Conservation (phyloP, 2,329 filamentous ascomycete species). For the Aspergillus calidoustus region DNA sequence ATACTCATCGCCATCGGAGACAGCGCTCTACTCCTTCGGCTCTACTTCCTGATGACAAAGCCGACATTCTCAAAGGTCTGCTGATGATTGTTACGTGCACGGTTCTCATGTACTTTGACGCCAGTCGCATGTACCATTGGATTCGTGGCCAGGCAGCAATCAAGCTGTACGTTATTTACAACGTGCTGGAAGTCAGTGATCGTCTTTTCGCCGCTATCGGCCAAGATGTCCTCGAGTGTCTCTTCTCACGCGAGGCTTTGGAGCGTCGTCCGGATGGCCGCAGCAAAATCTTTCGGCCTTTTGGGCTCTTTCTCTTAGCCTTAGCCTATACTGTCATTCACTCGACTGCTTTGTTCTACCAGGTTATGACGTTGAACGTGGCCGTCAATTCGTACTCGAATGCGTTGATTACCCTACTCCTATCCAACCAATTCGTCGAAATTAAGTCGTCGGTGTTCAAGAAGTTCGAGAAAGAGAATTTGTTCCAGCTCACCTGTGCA, state of each 20-base stretch:
- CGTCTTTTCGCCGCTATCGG: constrained; percentile 87
- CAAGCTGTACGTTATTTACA: constrained; percentile 98
- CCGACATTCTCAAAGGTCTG: constrained; percentile 87
- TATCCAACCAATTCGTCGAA: constrained; percentile 98
- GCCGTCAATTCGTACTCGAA: constrained; percentile 99
- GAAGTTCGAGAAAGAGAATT: constrained; percentile 95
- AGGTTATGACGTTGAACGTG: constrained; percentile 96
- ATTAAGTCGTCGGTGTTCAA: constrained; percentile 99
- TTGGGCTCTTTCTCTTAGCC: constrained; percentile 88
- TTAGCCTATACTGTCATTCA: constrained; percentile 87
- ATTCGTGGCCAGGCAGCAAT: constrained; percentile 96
- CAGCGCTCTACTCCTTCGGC: constrained; percentile 84
- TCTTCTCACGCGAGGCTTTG: constrained; percentile 91
- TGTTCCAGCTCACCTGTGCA: constrained; percentile 94
- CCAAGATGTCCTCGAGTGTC: constrained; percentile 93
- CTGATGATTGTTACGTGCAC: constrained; percentile 85
- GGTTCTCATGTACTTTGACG: constrained; percentile 87
- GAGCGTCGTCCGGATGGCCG: constrained; percentile 86
- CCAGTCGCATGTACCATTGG: constrained; percentile 96
- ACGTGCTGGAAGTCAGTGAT: constrained; percentile 89
- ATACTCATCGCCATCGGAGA: constrained; percentile 61
- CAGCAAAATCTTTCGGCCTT: constrained; percentile 84
- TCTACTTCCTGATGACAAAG: constrained; percentile 87
- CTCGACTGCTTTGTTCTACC: constrained; percentile 88
- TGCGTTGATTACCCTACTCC: constrained; percentile 83